Base-by-base conservation (phyloP, 2,329 filamentous ascomycete genomes). In the Trichoderma polysporum region DNA sequence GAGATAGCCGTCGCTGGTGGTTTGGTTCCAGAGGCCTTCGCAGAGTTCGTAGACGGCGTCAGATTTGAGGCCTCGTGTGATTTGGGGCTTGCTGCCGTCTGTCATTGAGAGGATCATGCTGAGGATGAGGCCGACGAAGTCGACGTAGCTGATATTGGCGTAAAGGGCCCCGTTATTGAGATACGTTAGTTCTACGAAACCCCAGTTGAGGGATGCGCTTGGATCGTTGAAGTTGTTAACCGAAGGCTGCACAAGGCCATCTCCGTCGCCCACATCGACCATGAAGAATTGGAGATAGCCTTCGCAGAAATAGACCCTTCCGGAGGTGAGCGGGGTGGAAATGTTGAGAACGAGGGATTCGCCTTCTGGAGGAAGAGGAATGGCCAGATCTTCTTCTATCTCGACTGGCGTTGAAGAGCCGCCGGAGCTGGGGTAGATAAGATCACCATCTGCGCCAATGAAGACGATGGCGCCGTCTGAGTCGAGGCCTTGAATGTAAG, bases 71-170 rank as follows among this genome's bases (percentile, higher is more conserved):
- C 83, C 83, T 7, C 76, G 72, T 15, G 82, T 79, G 1, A 76
- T 74, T 39, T 83, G 82, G 0, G 69, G 67, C 50, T 68, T 71
- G 37, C 79, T 79, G 35, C 74, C 76, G 13, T 71, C 37, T 22
- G 70, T 76, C 13, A 78, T 74, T 0, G 75, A 77, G 15, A 86
- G 74, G 0, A 71, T 71, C 80, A 87, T 83, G 47, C 83, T 82
- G n/a, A 87, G 79, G 0, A 82, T 76, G 17, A 86, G 76, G 4
- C 83, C 78, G 19, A 84, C 79, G 68, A 84, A 85, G 71, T 85
- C 83, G 35, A 85, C 83, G 66, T 82, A 84, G 56, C 79, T 82
- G 63, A 85, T 79, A 72, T 85, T 84, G 68, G 82, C 81, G 49
- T 76, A 84, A 29, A 85, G 71, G 7, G 75, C 72, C 0, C 77